Evolutionary conservation across 768 basidiomycete genomes (phyloP), one percentile per base, ranked within the genome.

Genomic region (Hemileccinum rubropunctum): DNA sequence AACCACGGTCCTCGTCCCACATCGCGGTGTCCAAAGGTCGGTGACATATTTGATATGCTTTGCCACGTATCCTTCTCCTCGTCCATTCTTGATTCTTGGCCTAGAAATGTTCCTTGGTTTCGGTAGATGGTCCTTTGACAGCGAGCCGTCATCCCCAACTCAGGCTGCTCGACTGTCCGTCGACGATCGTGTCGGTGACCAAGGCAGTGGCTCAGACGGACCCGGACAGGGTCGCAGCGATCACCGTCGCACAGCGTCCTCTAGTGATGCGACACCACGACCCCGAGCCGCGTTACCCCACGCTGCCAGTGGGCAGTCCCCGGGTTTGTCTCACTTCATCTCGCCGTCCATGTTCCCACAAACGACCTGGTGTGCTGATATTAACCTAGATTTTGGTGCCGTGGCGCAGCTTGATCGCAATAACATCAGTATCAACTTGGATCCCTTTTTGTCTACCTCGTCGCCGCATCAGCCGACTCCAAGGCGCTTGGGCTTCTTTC

Each of bases 191-290:
- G 33, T 15, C 33, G 23, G 23, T 23, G 33, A 34, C 14, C 33
- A 34, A 34, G 55, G 47, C 2, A 47, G 41, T 9, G 42, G 47
- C 30, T 48, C 47, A 18, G 51, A 23, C 23, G 53, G 35, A 18
- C 30, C 23, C 35, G 45, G 45, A 11, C 53, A 45, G 23, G 39
- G 50, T 47, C 51, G 52, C 43, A 45, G 52, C 37, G 52, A 58
- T 47, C 61, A 67, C 32, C 63, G 54, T 52, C 63, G 67, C 56
- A 57, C 61, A 40, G 65, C 59, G 54, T 78, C 76, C 37, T 80
- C 76, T 4, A 73, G 65, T 58, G 79, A 80, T 60, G 74, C 75
- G 21, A 76, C 77, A 1, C 77, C 77, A 20, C 76, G 77, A 50
- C 76, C 73, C 56, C 73, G 73, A 37, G n/a, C n/a, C n/a, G n/a